These are phyloP conservation scores for Luzula sylvatica DNA, from an alignment of 176 grass and related monocot species.

Conservation along the genomic window DNA sequence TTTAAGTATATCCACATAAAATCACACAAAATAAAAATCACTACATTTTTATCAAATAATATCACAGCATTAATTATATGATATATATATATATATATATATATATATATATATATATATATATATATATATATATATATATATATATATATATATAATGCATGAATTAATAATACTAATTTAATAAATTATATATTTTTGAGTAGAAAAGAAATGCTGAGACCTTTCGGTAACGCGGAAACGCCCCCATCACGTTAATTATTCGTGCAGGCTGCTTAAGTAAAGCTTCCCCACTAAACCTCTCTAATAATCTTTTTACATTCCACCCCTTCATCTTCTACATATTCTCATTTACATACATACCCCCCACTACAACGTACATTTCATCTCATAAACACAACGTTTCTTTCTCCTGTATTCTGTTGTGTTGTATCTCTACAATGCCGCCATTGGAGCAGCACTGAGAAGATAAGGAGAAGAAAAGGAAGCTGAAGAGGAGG, in stretches of 20 bases:
- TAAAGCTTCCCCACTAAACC: slow-evolving; percentile 4
- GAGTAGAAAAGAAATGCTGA: too few species aligned
- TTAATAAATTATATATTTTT: too few species aligned
- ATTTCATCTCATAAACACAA: slow-evolving; percentile 10
- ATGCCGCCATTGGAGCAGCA: slow-evolving; percentile 7
- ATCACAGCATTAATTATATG: too few species aligned
- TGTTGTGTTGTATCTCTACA: neutral
- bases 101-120: too few species aligned
- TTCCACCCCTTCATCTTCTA: neutral
- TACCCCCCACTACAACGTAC: too few species aligned
- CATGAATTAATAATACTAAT: too few species aligned
- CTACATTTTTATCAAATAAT: too few species aligned
- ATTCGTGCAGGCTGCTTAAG: slow-evolving; percentile 19
- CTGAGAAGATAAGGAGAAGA: slow-evolving; percentile 34
- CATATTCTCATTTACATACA: neutral
- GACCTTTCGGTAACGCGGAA: slow-evolving; percentile 22
- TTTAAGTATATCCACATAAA: too few species aligned
- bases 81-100: too few species aligned
- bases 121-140: too few species aligned
- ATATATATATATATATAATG: neutral
- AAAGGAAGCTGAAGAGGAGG: slow-evolving; percentile 15
- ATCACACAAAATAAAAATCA: too few species aligned
- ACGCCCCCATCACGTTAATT: slow-evolving; percentile 22
- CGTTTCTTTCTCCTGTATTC: slow-evolving; percentile 1
- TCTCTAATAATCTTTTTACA: neutral